Base-by-base conservation (phyloP, 805 yeast species). In the Sugiyamaella floridensis region DNA sequence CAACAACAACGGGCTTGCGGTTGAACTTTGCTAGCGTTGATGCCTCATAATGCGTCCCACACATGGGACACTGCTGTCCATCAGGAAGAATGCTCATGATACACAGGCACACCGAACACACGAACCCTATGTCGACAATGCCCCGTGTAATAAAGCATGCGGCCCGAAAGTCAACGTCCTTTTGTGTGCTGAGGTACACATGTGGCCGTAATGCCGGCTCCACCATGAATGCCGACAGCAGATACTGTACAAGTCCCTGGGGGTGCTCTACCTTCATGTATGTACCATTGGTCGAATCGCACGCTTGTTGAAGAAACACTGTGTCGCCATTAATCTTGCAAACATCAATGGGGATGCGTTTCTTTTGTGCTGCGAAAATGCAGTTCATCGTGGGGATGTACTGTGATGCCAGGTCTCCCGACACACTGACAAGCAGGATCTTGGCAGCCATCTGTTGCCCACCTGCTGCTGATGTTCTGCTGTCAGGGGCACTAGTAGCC, bases 311-410 rank as follows among this genome's bases (percentile, higher is more conserved):
- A 55, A 93, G 71, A 65, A 89, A 92, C 2, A 95, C 86, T 1
- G 95, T 82, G 56, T 80, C 80, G 1, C 67, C 65, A 0, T 85
- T 85, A 28, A 93, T 71, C 63, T 90, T 89, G 55, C 95, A 92
- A 11, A 90, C 90, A 67, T 93, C 98, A 19, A 93, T 82, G 1
- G 97, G 86, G 15, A 90, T 80, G 60, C 82, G 53, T 58, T 85
- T 86, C 67, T 90, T 92, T 60, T 93, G 97, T 0, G 98, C 96
- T 0, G 97, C 92, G 70, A 93, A 93, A 29, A 93, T 92, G 55
- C 93, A 78, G 68, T 93, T 93, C 98, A 93, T 93, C 44, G 89
- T 83, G 4, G 97, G 86, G 44, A 92, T 87, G 67, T 93, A 95
- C 53, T 87, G 88, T 49, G 88, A 73, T 4, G 89, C 81, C 52